Evolutionary conservation across 2,329 filamentous ascomycete species (phyloP).

Genomic region (Nakataea oryzae): DNA sequence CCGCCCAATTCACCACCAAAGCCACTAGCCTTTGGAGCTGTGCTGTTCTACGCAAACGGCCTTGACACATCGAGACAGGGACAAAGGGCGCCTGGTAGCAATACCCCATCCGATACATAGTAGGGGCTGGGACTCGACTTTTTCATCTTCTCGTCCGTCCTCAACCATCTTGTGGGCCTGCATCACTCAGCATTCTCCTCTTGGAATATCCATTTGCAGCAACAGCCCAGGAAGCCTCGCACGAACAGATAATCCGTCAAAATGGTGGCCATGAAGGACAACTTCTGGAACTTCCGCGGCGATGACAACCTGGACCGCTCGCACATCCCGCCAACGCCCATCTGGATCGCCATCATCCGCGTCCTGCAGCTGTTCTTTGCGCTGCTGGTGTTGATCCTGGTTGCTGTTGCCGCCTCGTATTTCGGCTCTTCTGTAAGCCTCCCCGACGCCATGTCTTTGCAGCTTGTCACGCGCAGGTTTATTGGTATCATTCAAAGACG

Average conservation of each 20-base stretch:
- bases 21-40: neutral
- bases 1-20: neutral
- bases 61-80: neutral
- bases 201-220: neutral
- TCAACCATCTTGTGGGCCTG: neutral
- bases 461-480: neutral
- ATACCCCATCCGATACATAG: neutral
- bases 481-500: too few species aligned
- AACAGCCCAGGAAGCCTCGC: neutral
- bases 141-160: neutral
- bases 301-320: conserved; percentile 8
- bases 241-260: neutral
- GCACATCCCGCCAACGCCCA: conserved; percentile 9
- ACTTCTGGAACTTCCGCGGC: conserved; percentile 4
- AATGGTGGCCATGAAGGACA: conserved; percentile 2
- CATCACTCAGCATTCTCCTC: neutral
- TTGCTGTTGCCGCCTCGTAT: neutral
- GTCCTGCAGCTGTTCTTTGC: conserved; percentile 8
- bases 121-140: neutral
- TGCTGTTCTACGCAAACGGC: neutral
- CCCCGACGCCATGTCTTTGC: neutral
- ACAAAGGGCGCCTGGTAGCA: neutral
- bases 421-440: neutral
- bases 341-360: conserved; percentile 10
- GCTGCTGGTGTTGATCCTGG: neutral